Conservation (phyloP, 495 filamentous ascomycete species). For the Bombardia bombarda region DNA sequence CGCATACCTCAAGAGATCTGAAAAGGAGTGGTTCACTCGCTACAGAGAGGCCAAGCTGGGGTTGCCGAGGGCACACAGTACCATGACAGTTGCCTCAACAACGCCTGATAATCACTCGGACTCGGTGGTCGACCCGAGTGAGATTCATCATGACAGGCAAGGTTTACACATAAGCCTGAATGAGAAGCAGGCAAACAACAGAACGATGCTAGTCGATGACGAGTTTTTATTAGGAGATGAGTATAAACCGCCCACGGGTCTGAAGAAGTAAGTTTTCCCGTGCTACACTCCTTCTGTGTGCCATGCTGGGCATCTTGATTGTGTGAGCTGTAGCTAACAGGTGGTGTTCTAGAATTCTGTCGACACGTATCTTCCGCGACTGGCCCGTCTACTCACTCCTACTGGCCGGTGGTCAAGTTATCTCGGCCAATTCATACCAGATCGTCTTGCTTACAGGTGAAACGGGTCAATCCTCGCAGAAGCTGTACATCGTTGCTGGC, state of each 20-base stretch:
- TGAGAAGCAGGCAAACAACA: neutral
- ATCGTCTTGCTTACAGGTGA: conserved; percentile 57
- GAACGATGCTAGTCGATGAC: conserved; percentile 13
- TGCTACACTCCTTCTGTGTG: too few species aligned
- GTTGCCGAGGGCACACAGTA: conserved; percentile 1
- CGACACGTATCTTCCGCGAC: conserved; percentile 3
- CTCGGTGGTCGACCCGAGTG: neutral
- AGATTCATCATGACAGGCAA: neutral
- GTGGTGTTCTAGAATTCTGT: neutral
- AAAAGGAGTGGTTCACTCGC: conserved; percentile 53
- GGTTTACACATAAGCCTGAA: neutral
- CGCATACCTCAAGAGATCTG: conserved; percentile 48
- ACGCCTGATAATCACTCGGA: conserved; percentile 3
- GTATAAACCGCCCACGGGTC: conserved; percentile 54
- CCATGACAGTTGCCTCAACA: neutral
- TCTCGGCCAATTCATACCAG: conserved; percentile 61
- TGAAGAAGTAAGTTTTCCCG: conserved; percentile 31
- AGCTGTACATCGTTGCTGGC: conserved; percentile 54
- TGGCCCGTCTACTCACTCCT: conserved; percentile 51
- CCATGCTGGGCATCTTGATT: too few species aligned
- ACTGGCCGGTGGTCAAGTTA: conserved; percentile 58
- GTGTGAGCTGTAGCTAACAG: neutral
- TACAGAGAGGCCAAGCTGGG: conserved; percentile 43
- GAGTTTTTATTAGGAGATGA: conserved; percentile 53
- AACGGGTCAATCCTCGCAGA: conserved; percentile 49